Percentiles rank a stretch among this genome's conserved stretches.
These are phyloP conservation scores for Cytospora schulzeri DNA, from an alignment of 2,329 filamentous ascomycete genomes.

Conservation along the genomic window DNA sequence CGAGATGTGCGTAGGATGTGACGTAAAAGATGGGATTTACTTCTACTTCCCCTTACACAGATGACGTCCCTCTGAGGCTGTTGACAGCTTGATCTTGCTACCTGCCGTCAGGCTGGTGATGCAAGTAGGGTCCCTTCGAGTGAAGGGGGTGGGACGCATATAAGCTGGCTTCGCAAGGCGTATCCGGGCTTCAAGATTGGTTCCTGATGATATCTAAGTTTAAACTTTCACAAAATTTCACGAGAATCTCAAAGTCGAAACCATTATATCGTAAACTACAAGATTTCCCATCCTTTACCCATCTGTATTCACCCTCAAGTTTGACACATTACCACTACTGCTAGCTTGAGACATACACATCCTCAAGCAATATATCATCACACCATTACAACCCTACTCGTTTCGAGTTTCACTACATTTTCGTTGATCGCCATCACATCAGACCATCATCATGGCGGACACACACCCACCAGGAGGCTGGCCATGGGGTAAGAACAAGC, in stretches of 20 bases:
- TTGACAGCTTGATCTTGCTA: slow-evolving; percentile 11
- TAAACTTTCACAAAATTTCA: neutral
- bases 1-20: slow-evolving; percentile 28
- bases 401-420: neutral
- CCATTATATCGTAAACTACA: neutral
- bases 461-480: slow-evolving; percentile 29
- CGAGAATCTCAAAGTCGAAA: neutral
- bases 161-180: slow-evolving; percentile 26
- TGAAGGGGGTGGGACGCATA: slow-evolving; percentile 18
- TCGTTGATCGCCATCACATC: neutral
- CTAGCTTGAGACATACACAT: slow-evolving; percentile 2
- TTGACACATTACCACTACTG: slow-evolving; percentile 1
- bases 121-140: slow-evolving; percentile 10
- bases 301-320: slow-evolving; percentile 14
- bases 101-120: slow-evolving; percentile 6
- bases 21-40: slow-evolving; percentile 21
- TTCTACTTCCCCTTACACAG: slow-evolving; percentile 9
- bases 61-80: slow-evolving; percentile 25
- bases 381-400: neutral
- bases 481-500: slow-evolving; percentile 30
- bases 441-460: slow-evolving; percentile 27
- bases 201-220: slow-evolving; percentile 4
- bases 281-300: slow-evolving; percentile 3
- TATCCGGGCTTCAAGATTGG: slow-evolving; percentile 7
- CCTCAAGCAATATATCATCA: slow-evolving; percentile 3